Percentiles rank a stretch among this genome's conserved stretches.
Evolutionary conservation across 2,329 filamentous ascomycete genomes (phyloP).

Genomic region (Elsinoe fawcettii): DNA sequence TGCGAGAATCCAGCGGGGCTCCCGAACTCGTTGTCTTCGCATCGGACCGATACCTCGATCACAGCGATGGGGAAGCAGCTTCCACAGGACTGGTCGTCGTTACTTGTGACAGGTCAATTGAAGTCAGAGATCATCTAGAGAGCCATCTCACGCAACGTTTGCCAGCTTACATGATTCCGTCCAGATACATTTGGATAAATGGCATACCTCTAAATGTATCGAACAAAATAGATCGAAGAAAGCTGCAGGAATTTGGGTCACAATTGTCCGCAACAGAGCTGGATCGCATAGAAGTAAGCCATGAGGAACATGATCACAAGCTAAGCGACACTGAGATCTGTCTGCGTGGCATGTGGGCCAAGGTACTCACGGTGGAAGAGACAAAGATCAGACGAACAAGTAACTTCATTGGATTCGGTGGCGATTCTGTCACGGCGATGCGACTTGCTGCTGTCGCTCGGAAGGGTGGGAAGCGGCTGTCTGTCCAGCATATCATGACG

Average conservation of each 20-base stretch:
- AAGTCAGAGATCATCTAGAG: conserved; percentile 55
- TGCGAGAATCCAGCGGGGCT: not conserved
- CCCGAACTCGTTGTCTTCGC: not conserved
- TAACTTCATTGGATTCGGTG: conserved; percentile 1
- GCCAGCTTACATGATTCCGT: conserved; percentile 85
- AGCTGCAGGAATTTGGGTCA: not conserved
- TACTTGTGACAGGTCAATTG: not conserved
- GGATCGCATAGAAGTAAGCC: not conserved
- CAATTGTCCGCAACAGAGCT: not conserved
- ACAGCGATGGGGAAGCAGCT: not conserved
- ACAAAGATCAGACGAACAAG: not conserved
- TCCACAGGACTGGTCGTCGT: not conserved
- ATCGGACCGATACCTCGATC: not conserved
- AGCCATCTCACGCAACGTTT: conserved; percentile 47
- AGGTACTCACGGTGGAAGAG: conserved; percentile 37
- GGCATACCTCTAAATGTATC: conserved; percentile 62
- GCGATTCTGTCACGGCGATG: conserved; percentile 11
- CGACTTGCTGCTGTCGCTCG: conserved; percentile 42
- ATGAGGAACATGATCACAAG: conserved; percentile 11
- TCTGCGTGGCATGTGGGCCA: conserved; percentile 47
- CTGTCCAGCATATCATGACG: conserved; percentile 4
- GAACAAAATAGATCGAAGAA: conserved; percentile 42
- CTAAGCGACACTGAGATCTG: conserved; percentile 49
- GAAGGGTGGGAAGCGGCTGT: conserved; percentile 42
- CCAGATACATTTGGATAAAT: conserved; percentile 65